A percentile compares a stretch with the other conserved stretches of the same genome.
Evolutionary conservation across 345 rosid species (phyloP).

Genomic region (Pelargonium nanum): DNA sequence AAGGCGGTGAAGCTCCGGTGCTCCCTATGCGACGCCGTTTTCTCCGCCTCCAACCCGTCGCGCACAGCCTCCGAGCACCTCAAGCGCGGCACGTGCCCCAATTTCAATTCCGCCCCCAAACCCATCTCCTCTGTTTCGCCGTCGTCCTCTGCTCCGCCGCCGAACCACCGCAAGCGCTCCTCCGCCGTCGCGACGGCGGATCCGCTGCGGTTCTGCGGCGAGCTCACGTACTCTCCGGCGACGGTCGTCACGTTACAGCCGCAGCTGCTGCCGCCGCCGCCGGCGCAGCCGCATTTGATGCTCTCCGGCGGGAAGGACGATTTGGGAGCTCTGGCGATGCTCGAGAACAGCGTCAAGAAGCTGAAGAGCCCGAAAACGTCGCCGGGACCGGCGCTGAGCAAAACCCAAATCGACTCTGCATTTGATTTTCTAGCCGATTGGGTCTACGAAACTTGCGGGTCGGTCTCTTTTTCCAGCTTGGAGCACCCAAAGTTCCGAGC

Average conservation of each 20-base stretch:
- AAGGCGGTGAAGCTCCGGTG: constrained; percentile 97
- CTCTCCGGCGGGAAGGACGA: constrained; percentile 97
- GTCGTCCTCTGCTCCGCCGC: constrained; percentile 9
- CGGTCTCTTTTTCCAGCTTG: constrained; percentile 79
- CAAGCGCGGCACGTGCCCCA: constrained; percentile 92
- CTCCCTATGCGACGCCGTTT: constrained; percentile 83
- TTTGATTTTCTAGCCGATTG: constrained; percentile 81
- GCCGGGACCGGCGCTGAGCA: constrained; percentile 64
- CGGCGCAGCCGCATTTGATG: constrained; percentile 66
- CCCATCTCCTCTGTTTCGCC: constrained; percentile 44
- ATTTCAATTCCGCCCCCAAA: constrained; percentile 55
- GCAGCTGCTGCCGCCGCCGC: constrained; percentile 16
- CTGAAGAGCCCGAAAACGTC: constrained; percentile 75
- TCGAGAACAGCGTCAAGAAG: constrained; percentile 95
- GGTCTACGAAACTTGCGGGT: constrained; percentile 94
- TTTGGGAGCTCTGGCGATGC: constrained; percentile 77
- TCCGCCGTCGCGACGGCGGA: constrained; percentile 33
- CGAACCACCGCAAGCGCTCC: constrained; percentile 49
- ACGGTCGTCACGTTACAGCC: constrained; percentile 17
- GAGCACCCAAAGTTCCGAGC: constrained; percentile 94
- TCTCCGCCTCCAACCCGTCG: constrained; percentile 98
- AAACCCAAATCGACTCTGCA: constrained; percentile 71
- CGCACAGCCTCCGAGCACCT: constrained; percentile 98
- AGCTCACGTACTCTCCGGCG: constrained; percentile 23
- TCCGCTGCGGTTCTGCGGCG: constrained; percentile 58